phyloP scores from a whole-genome alignment of 352 stramenopile species.

The Phytophthora pinifolia region DNA sequence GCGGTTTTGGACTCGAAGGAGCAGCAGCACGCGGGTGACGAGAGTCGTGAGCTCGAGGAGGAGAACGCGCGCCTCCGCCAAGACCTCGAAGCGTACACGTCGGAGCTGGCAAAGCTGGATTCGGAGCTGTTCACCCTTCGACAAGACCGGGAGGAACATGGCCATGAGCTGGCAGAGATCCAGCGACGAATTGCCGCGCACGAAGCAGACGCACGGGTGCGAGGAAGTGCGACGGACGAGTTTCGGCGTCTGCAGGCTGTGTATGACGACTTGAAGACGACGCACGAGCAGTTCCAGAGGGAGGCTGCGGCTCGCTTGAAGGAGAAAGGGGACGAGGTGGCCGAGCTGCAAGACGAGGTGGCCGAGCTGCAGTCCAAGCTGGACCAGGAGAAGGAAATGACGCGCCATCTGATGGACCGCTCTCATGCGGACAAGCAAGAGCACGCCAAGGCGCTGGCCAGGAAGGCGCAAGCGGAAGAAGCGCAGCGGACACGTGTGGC shows the following conservation, averaged over 20 bases:
- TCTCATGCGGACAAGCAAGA: constrained; percentile 31
- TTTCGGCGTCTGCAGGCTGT: constrained; percentile 22
- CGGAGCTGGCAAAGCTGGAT: constrained; percentile 29
- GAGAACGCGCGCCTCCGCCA: constrained; percentile 27
- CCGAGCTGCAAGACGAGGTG: constrained; percentile 52
- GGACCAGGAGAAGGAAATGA: constrained; percentile 54
- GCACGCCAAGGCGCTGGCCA: constrained; percentile 17
- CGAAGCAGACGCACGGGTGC: constrained; percentile 30
- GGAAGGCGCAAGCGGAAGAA: constrained; percentile 17
- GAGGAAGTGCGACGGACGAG: constrained; percentile 15
- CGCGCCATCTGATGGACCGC: constrained; percentile 47
- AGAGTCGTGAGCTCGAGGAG: constrained; percentile 30
- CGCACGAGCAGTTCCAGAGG: constrained; percentile 42
- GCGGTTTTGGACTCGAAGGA: constrained; percentile 34
- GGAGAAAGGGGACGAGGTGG: constrained; percentile 34
- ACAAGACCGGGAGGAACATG: constrained; percentile 53
- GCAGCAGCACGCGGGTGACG: constrained; percentile 22
- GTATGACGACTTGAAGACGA: constrained; percentile 34
- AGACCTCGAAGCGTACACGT: constrained; percentile 28
- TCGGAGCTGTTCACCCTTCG: constrained; percentile 38
- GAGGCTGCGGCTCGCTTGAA: constrained; percentile 29
- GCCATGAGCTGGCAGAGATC: constrained; percentile 38
- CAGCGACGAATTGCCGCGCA: constrained; percentile 38
- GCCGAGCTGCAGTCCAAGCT: constrained; percentile 62
- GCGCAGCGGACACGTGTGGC: constrained; percentile 9